Evolutionary conservation across 208 protist genomes (phyloP).

Genomic region (Wallacemonas sp.): DNA sequence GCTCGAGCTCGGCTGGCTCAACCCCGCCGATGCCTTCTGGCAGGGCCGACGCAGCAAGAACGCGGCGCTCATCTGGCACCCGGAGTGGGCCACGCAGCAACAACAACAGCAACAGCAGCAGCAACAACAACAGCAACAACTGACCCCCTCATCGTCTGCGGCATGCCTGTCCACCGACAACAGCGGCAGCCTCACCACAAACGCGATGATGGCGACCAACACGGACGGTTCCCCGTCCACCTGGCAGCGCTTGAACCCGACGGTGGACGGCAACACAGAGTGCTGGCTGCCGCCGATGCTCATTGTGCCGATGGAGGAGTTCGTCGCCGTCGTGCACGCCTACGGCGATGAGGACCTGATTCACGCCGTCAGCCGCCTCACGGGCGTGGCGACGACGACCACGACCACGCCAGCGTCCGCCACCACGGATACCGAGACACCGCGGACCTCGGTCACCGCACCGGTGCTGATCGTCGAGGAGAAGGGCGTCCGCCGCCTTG

Average conservation of each 20-base stretch:
- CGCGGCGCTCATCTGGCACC: slow-evolving; percentile 40
- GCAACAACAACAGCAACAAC: not conserved
- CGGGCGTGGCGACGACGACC: slow-evolving; percentile 20
- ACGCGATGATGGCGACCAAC: not conserved
- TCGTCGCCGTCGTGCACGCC: slow-evolving; percentile 36
- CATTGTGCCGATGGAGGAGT: slow-evolving; percentile 75
- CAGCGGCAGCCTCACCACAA: not conserved
- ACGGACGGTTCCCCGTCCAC: not conserved
- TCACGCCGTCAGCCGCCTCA: not conserved
- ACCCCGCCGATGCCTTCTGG: slow-evolving; percentile 78
- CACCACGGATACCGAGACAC: not conserved
- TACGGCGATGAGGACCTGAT: slow-evolving; percentile 54
- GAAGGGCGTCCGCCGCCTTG: slow-evolving; percentile 45
- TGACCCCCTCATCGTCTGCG: not conserved
- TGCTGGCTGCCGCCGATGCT: slow-evolving; percentile 62
- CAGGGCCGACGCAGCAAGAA: slow-evolving; percentile 49
- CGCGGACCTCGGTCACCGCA: not conserved
- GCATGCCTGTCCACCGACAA: not conserved
- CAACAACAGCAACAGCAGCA: slow-evolving; percentile 1
- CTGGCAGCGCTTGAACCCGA: not conserved
- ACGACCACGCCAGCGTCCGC: not conserved
- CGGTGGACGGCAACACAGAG: slow-evolving; percentile 10
- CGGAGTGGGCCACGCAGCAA: slow-evolving; percentile 18
- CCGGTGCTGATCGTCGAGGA: slow-evolving; percentile 42
- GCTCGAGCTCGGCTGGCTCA: slow-evolving; percentile 58